Percentiles rank a stretch among this genome's conserved stretches.
Evolutionary conservation across 208 protist genomes (phyloP).

Genomic region (Wallacemonas sp.): DNA sequence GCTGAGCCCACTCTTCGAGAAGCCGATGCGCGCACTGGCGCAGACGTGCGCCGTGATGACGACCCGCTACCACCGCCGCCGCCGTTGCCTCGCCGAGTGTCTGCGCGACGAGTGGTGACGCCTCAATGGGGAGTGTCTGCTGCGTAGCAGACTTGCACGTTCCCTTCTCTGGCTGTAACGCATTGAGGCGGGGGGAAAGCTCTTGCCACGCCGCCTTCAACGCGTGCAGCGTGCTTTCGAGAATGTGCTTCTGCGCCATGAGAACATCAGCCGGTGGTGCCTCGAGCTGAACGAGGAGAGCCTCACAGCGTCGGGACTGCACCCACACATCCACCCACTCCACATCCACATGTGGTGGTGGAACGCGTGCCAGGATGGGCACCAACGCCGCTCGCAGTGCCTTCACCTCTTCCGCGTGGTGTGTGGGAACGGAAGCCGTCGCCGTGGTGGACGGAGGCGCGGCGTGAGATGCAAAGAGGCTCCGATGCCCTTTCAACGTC

Average conservation of each 20-base stretch:
- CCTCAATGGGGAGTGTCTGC: neutral
- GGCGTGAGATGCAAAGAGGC: neutral
- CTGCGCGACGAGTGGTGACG: neutral
- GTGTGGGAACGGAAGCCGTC: neutral
- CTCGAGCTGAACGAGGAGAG: neutral
- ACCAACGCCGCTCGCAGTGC: neutral
- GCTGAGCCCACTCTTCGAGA: conserved; percentile 8
- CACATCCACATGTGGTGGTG: neutral
- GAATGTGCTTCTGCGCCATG: neutral
- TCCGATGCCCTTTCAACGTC: neutral
- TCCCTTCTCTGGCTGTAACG: neutral
- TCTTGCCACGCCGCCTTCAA: neutral
- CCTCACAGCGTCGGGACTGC: neutral
- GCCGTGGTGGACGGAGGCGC: neutral
- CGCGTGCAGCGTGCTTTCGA: neutral
- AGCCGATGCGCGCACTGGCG: neutral
- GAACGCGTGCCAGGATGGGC: neutral
- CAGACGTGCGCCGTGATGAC: neutral
- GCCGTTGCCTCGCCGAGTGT: neutral
- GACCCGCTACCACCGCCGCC: neutral
- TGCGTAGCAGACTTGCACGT: neutral
- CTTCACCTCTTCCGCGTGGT: neutral
- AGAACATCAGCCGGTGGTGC: neutral
- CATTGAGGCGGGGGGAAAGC: neutral
- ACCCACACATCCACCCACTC: conserved; percentile 14